Evolutionary conservation across 106 monocot genomes (phyloP).

Genomic region (Acanthochlamys bracteata): DNA sequence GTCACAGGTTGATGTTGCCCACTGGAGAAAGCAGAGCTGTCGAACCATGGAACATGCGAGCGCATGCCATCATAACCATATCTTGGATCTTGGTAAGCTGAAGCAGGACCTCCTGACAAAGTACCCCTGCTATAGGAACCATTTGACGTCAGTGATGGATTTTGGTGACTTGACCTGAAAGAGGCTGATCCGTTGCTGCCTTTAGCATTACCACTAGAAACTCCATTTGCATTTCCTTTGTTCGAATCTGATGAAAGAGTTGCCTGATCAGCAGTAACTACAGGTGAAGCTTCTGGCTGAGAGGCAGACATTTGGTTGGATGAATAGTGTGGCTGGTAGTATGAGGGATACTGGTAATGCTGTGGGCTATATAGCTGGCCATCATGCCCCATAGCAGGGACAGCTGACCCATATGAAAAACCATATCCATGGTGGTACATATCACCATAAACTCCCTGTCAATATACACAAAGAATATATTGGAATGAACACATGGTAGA

Average conservation of each 20-base stretch:
- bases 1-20: constrained; percentile 32
- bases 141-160: constrained; percentile 25
- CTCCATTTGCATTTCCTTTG: constrained; percentile 28
- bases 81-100: constrained; percentile 44
- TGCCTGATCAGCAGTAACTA: constrained; percentile 30
- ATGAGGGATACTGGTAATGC: constrained; percentile 57
- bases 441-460: constrained; percentile 79
- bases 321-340: neutral
- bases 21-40: constrained; percentile 33
- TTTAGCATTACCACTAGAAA: constrained; percentile 35
- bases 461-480: neutral
- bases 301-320: constrained; percentile 20
- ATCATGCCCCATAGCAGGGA: constrained; percentile 66
- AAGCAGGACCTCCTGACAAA: constrained; percentile 30
- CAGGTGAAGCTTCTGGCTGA: constrained; percentile 15
- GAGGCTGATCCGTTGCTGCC: constrained; percentile 19
- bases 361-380: constrained; percentile 70
- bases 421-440: constrained; percentile 74
- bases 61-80: constrained; percentile 43
- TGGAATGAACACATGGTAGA: neutral
- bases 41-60: constrained; percentile 50
- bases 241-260: constrained; percentile 22
- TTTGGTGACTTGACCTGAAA: constrained; percentile 36
- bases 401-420: constrained; percentile 68
- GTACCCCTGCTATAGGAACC: constrained; percentile 36